Base-by-base conservation (phyloP, 208 protist genomes). In the Phytomonas sp. region DNA sequence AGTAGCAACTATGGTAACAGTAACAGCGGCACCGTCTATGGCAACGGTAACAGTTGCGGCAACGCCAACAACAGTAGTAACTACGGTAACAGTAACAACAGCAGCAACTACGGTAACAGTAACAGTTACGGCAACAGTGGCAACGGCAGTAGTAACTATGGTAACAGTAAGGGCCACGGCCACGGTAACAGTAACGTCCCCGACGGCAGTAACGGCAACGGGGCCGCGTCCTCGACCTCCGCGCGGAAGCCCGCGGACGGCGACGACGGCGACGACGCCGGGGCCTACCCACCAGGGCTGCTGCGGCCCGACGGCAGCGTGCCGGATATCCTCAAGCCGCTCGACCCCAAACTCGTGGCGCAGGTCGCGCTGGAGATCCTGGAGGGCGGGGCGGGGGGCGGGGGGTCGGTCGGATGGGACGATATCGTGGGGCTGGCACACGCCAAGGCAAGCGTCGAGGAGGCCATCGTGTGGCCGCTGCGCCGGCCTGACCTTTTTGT, bases 401-500 rank as follows among this genome's bases (percentile, higher is more conserved):
- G 81, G 0, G 66, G 60, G 33, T 71, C 67, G 63, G 73, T 92
- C 33, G 79, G 87, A 19, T 94, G 88, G 86, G 79, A 90, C 68
- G 88, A 91, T 71, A 92, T 94, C 60, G 88, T 84, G 2, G 88
- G 88, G 19, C 78, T 94, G 11, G 73, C 87, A 68, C 76, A 91
- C 77, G 88, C 84, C n/a, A 94, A 94, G 82, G 62, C 71, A 7
- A 89, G 83, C 49, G 80, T 94, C n/a, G 81, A 91, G 75, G 82
- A 91, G 73, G 83, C 83, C 6, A 88, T 91, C 72, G 80, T 92
- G 60, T 91, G 84, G 87, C 89, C 89, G 12, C 78, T 94, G 76
- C 80, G 78, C 26, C 78, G 84, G 2, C 86, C 84, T 0, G 86
- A 94, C 29, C 73, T 91, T n/a, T 94, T 92, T 70, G 81, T 91